These are phyloP conservation scores for Musa beccarii DNA, from an alignment of 176 grass and related monocot genomes.

Conservation along the genomic window DNA sequence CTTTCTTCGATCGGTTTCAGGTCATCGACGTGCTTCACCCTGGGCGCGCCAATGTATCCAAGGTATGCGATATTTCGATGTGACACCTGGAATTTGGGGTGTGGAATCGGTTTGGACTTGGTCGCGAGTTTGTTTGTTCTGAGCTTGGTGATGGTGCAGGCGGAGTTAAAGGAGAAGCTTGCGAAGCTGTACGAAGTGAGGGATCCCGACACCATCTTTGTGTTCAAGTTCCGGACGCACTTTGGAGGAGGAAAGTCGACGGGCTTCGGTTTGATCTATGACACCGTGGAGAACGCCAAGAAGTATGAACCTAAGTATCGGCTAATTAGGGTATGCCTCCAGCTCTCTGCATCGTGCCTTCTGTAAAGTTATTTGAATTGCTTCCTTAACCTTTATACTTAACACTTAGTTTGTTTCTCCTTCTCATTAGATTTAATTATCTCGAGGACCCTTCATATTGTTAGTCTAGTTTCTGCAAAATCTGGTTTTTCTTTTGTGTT, in stretches of 20 bases:
- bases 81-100: background rate
- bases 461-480: too few species aligned
- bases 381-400: background rate
- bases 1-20: background rate
- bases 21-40: constrained; percentile 17
- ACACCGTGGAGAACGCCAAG: constrained; percentile 9
- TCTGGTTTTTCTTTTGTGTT: too few species aligned
- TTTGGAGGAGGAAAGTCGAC: constrained; percentile 20
- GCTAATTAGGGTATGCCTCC: constrained; percentile 13
- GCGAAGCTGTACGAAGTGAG: constrained; percentile 8
- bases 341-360: background rate
- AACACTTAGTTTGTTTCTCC: too few species aligned
- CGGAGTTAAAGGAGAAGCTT: constrained; percentile 17
- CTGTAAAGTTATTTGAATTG: background rate
- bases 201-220: constrained; percentile 6
- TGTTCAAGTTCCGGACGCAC: constrained; percentile 17
- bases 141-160: background rate
- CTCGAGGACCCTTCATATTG: too few species aligned
- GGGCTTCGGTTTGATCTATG: constrained; percentile 18
- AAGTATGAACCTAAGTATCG: constrained; percentile 21
- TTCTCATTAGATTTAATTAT: too few species aligned
- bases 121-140: background rate
- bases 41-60: constrained; percentile 14
- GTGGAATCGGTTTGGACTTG: background rate
- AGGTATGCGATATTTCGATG: background rate